These are phyloP conservation scores for Ogataea allantospora DNA, from an alignment of 805 yeast species.

Conservation along the genomic window DNA sequence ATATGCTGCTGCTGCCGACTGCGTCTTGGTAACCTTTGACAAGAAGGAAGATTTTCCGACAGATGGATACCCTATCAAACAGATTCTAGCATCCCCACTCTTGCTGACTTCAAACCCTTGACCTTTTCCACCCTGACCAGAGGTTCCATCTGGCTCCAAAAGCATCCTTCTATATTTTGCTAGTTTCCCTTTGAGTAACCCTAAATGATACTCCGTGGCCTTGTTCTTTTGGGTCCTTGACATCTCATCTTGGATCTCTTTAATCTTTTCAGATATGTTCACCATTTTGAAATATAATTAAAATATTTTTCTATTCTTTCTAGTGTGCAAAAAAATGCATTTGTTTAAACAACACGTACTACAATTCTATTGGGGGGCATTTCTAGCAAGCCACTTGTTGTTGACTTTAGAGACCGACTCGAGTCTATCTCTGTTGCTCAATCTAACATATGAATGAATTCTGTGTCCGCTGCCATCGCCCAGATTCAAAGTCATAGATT, in stretches of 20 bases:
- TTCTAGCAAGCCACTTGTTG: constrained; percentile 53
- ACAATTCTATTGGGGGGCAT: too few species aligned
- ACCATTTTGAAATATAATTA: constrained; percentile 32
- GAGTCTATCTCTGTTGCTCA: constrained; percentile 52
- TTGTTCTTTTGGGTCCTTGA: constrained; percentile 94
- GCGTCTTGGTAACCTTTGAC: constrained; percentile 87
- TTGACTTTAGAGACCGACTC: constrained; percentile 72
- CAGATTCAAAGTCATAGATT: constrained; percentile 36
- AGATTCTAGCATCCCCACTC: constrained; percentile 95
- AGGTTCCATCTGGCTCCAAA: constrained; percentile 82
- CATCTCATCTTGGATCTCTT: constrained; percentile 88
- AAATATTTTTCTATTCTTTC: background rate
- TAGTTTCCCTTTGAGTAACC: constrained; percentile 88
- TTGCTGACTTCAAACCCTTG: constrained; percentile 92
- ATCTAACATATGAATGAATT: constrained; percentile 54
- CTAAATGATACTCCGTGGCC: constrained; percentile 96
- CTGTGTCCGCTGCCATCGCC: constrained; percentile 81
- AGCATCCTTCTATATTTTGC: constrained; percentile 91
- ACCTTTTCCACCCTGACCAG: constrained; percentile 57
- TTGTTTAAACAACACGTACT: too few species aligned
- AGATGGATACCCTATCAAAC: constrained; percentile 94
- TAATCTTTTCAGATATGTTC: constrained; percentile 62
- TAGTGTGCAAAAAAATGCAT: too few species aligned
- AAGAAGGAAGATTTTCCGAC: constrained; percentile 94
- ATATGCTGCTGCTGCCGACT: constrained; percentile 91